phyloP scores from a whole-genome alignment of 2,329 filamentous ascomycete species.

The Aspergillus ustus region DNA sequence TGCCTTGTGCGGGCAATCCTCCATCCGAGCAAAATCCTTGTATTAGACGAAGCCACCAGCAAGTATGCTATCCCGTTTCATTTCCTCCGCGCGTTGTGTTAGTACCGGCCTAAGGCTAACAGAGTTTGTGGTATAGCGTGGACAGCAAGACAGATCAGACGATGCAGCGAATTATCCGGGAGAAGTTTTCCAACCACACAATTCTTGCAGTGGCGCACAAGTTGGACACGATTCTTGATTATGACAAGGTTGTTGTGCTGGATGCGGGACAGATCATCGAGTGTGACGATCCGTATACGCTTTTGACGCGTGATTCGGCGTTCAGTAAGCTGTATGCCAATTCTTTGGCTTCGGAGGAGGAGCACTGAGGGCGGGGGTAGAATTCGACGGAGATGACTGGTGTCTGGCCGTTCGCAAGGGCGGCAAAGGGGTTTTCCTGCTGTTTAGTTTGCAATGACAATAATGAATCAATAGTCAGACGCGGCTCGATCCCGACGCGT shows the following conservation, averaged over 20 bases:
- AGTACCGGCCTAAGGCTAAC: constrained; percentile 4
- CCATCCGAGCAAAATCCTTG: constrained; percentile 47
- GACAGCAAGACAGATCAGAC: constrained; percentile 61
- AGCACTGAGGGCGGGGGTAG: neutral
- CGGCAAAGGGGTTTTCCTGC: neutral
- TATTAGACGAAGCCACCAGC: constrained; percentile 47
- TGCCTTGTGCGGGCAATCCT: constrained; percentile 66
- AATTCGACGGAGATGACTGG: neutral
- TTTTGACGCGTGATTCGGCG: constrained; percentile 38
- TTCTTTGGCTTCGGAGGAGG: constrained; percentile 6
- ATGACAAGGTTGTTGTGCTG: constrained; percentile 43
- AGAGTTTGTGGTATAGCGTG: constrained; percentile 45
- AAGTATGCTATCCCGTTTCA: constrained; percentile 20
- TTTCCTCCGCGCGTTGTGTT: neutral
- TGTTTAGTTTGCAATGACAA: too few relatives aligned
- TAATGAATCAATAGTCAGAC: too few relatives aligned
- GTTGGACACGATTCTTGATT: constrained; percentile 52
- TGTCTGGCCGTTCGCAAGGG: neutral
- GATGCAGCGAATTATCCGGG: constrained; percentile 61
- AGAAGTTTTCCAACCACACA: constrained; percentile 60
- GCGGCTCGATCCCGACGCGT: too few relatives aligned
- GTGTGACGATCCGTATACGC: constrained; percentile 43
- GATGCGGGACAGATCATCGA: constrained; percentile 42
- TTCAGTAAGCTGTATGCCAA: constrained; percentile 43
- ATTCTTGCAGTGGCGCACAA: constrained; percentile 64